Percentiles rank a stretch among this genome's conserved stretches.
Evolutionary conservation across 2,329 filamentous ascomycete species (phyloP).

Genomic region (Thielaviopsis punctulata): DNA sequence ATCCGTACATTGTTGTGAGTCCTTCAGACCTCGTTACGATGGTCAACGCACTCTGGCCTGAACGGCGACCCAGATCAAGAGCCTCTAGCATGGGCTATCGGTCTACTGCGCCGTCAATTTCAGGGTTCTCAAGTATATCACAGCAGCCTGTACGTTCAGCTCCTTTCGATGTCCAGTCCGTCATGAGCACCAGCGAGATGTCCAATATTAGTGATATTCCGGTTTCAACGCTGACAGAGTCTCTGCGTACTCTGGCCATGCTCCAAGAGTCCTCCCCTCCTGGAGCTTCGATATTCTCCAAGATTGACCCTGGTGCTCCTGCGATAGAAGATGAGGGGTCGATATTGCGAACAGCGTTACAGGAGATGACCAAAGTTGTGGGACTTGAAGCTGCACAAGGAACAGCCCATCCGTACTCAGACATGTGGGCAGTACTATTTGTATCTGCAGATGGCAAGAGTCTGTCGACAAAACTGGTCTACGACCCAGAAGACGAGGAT

Average conservation of each 20-base stretch:
- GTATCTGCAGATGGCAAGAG: slow-evolving; percentile 55
- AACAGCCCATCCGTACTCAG: slow-evolving; percentile 60
- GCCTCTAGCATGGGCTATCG: slow-evolving; percentile 39
- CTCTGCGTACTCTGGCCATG: slow-evolving; percentile 44
- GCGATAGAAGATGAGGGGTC: slow-evolving; percentile 45
- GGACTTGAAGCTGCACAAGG: slow-evolving; percentile 48
- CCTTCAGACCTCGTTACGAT: slow-evolving; percentile 64
- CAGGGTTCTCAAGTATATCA: slow-evolving; percentile 49
- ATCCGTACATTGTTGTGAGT: slow-evolving; percentile 64
- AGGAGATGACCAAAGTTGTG: slow-evolving; percentile 51
- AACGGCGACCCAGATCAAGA: slow-evolving; percentile 46
- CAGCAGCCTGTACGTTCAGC: slow-evolving; percentile 47
- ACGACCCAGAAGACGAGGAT: slow-evolving; percentile 46
- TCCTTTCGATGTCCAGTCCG: slow-evolving; percentile 49
- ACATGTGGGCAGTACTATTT: slow-evolving; percentile 70
- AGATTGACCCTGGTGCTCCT: slow-evolving; percentile 25
- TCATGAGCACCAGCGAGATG: slow-evolving; percentile 55
- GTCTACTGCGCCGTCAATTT: slow-evolving; percentile 51
- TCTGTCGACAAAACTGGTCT: slow-evolving; percentile 54
- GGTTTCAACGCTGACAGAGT: slow-evolving; percentile 27
- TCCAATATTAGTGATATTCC: slow-evolving; percentile 55
- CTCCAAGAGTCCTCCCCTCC: slow-evolving; percentile 30
- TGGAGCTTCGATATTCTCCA: slow-evolving; percentile 33
- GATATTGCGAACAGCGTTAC: slow-evolving; percentile 47
- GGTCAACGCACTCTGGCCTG: slow-evolving; percentile 70